Evolutionary conservation across 495 filamentous ascomycete genomes (phyloP), one percentile per base, ranked within the genome.

Genomic region (Copromyces sp.): DNA sequence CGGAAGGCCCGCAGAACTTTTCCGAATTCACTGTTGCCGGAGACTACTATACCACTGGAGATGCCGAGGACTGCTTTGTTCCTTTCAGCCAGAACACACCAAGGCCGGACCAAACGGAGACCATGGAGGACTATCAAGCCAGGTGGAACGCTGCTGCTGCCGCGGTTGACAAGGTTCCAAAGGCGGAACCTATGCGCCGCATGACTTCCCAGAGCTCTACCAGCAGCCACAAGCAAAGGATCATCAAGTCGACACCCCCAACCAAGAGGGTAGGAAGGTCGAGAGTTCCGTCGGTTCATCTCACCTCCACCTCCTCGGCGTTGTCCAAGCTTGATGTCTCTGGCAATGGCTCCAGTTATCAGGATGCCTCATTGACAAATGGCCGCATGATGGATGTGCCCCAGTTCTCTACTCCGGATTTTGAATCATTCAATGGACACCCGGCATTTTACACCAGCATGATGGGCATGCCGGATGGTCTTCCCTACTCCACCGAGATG

Each of bases 1-100:
- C 78, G 78, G 84, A 86, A 84, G 84, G 83, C 74, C 77, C 83
- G 84, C 84, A 86, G 84, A 85, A 84, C 83, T 86, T 85, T 75
- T 82, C 75, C 74, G 81, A 83, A 39, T 80, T 79, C 73, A 71
- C 77, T 53, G 81, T 81, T 70, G 65, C 76, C 44, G 77, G 74
- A 73, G 79, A 80, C 45, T 78, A 77, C 39, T 79, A 79, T 70
- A 65, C 53, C 53, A 53, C 81, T 74, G 83, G 82, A 80, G 82
- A 86, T 45, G 44, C 79, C 73, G 84, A 84, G 80, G 84, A 86
- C 71, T 86, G 79, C 75, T 76, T 82, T 75, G 79, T 85, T 72
- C 77, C 81, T 71, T 85, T 83, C 81, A 83, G 81, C 76, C 84
- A 86, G 75, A 81, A 81, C 77, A 86, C 84, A 70, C 84, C 84